Conservation (phyloP, 345 rosid genomes). For the Arabis hirsuta region DNA sequence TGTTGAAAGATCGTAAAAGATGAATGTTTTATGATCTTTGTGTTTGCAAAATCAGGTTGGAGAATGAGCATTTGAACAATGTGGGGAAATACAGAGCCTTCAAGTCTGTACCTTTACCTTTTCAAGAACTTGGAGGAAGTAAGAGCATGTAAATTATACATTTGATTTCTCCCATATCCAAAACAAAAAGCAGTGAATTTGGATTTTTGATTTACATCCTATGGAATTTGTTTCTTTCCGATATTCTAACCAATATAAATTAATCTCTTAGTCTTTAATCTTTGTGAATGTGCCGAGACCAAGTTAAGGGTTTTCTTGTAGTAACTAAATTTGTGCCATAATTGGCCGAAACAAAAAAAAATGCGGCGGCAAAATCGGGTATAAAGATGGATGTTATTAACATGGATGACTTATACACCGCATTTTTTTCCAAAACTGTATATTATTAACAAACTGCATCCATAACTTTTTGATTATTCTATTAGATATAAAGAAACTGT, state of each 20-base stretch:
- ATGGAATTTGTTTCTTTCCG: background rate
- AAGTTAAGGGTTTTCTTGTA: too few species aligned
- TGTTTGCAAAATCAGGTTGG: slow-evolving; percentile 56
- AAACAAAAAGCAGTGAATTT: background rate
- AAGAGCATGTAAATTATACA: slow-evolving; percentile 34
- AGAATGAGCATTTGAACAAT: slow-evolving; percentile 86
- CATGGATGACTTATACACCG: too few species aligned
- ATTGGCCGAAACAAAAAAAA: too few species aligned
- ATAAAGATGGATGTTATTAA: too few species aligned
- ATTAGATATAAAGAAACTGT: too few species aligned
- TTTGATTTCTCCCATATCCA: background rate
- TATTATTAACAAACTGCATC: too few species aligned
- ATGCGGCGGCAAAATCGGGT: too few species aligned
- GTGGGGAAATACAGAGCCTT: slow-evolving; percentile 84
- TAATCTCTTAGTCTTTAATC: background rate
- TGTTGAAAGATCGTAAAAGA: background rate
- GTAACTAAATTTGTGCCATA: too few species aligned
- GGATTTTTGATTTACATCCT: slow-evolving; percentile 2
- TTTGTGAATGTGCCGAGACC: background rate
- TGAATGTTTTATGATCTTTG: background rate
- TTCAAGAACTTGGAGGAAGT: slow-evolving; percentile 48
- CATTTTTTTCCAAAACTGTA: too few species aligned
- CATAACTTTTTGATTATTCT: too few species aligned
- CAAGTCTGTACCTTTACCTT: slow-evolving; percentile 79
- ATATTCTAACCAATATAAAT: background rate